Conservation (phyloP, 768 basidiomycete genomes). For the Favolaschia claudopus region DNA sequence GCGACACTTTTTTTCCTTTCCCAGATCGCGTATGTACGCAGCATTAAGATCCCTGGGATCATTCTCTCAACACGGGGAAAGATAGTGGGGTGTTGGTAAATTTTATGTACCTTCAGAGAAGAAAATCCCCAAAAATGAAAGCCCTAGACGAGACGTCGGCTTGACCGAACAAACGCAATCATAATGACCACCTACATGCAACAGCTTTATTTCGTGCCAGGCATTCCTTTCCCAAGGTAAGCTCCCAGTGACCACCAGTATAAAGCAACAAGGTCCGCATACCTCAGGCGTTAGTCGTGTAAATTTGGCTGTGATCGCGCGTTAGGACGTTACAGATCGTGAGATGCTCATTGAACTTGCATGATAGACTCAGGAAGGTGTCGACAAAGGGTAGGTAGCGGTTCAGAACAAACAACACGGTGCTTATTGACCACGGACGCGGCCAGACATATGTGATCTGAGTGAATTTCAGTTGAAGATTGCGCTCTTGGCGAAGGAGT, state of each 20-base stretch:
- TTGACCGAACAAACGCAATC: conserved; percentile 19
- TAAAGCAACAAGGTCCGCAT: neutral
- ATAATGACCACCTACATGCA: conserved; percentile 3
- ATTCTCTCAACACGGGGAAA: neutral
- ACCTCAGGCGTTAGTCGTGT: conserved; percentile 20
- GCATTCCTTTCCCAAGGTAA: conserved; percentile 1
- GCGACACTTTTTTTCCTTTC: conserved; percentile 44
- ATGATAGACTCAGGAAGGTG: conserved; percentile 29
- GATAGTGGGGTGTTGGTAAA: neutral
- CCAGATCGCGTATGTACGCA: conserved; percentile 56
- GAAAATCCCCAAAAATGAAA: conserved; percentile 46
- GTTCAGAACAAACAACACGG: conserved; percentile 36
- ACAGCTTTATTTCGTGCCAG: conserved; percentile 13
- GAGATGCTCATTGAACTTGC: neutral
- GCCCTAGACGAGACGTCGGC: conserved; percentile 36
- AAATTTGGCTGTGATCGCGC: conserved; percentile 18
- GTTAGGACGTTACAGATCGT: neutral
- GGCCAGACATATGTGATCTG: conserved; percentile 37
- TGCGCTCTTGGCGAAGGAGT: neutral
- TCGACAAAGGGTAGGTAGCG: conserved; percentile 43
- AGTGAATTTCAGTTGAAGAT: neutral
- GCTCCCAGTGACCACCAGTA: neutral
- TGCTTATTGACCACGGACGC: conserved; percentile 30
- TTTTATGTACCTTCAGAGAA: conserved; percentile 42
- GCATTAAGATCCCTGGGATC: conserved; percentile 43